Base-by-base conservation (phyloP, 129 eudicot genomes). In the Solidago caesia region DNA sequence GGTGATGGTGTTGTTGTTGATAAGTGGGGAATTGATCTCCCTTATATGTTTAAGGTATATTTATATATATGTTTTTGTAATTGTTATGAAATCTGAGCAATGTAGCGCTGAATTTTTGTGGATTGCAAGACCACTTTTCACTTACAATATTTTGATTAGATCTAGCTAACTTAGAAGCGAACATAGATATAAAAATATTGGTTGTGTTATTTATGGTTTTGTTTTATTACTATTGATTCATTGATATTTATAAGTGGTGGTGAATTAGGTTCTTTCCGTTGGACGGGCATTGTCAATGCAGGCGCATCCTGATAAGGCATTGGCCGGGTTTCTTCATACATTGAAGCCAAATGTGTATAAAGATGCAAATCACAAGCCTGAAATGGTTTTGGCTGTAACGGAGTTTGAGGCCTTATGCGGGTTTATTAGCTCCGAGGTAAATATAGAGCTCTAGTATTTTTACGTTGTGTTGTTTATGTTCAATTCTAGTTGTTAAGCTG, bases 311-410 rank as follows among this genome's bases (percentile, higher is more conserved):
- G 92, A 91, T 58, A 91, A 86, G 84, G 84, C 83, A 59, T 77
- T 90, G 74, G 97, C 98, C 5, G 82, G 63, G 67, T 13, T 73
- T 11, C 87, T 94, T 67, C 97, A 89, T 77, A 85, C 55, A 41
- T 45, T 70, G 69, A 85, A 87, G 57, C 97, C 98, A 45, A 45
- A 74, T 26, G 88, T 83, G 16, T 94, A 88, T 75, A 94, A 88
- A 75, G 98, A 94, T 77, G 91, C 75, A 51, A 94, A 88, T 77
- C 98, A 94, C 83, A 94, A 94, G 82, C 98, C 98, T 76, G 98
- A 94, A 83, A 94, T 94, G 98, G 93, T 95, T 68, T 72, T 94
- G 86, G 98, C 98, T 0, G 45, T 91, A 41, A 90, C 98, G 5
- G 84, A 94, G 74, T 94, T 94, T 64, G 98, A 94, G 86, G 96